Conservation (phyloP, 768 basidiomycete species). For the Termitomyces sp. region DNA sequence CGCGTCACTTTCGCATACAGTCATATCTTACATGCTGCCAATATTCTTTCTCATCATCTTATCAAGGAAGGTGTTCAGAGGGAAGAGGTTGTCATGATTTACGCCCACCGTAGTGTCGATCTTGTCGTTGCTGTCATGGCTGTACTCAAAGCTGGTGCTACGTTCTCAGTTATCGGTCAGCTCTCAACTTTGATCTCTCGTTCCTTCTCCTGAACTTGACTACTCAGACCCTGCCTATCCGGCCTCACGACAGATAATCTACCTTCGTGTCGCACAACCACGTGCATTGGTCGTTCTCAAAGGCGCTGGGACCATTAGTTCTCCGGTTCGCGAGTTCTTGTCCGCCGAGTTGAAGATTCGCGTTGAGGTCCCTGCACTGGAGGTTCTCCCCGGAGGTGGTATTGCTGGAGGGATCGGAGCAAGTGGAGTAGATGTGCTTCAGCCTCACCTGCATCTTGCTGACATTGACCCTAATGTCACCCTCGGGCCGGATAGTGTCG, state of each 20-base stretch:
- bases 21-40: slow-evolving; percentile 80
- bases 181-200: slow-evolving; percentile 8
- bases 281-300: slow-evolving; percentile 88
- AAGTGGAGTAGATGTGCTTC: slow-evolving; percentile 58
- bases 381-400: slow-evolving; percentile 61
- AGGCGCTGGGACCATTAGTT: slow-evolving; percentile 80
- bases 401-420: slow-evolving; percentile 60
- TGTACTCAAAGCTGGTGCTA: slow-evolving; percentile 91
- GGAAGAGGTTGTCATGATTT: slow-evolving; percentile 98
- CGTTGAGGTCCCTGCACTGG: slow-evolving; percentile 87
- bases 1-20: slow-evolving; percentile 71
- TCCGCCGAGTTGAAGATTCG: slow-evolving; percentile 77
- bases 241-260: slow-evolving; percentile 86
- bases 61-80: slow-evolving; percentile 81
- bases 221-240: slow-evolving; percentile 92
- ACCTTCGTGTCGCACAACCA: slow-evolving; percentile 90
- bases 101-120: slow-evolving; percentile 94
- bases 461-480: slow-evolving; percentile 76
- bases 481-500: slow-evolving; percentile 94
- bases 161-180: slow-evolving; percentile 95
- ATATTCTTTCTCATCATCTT: slow-evolving; percentile 88
- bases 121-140: slow-evolving; percentile 97
- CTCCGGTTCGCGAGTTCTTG: slow-evolving; percentile 83
- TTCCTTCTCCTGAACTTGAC: neutral
- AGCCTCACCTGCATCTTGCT: slow-evolving; percentile 49